Evolutionary conservation across 2,329 filamentous ascomycete species (phyloP).

Genomic region (Talaromyces atroroseus): DNA sequence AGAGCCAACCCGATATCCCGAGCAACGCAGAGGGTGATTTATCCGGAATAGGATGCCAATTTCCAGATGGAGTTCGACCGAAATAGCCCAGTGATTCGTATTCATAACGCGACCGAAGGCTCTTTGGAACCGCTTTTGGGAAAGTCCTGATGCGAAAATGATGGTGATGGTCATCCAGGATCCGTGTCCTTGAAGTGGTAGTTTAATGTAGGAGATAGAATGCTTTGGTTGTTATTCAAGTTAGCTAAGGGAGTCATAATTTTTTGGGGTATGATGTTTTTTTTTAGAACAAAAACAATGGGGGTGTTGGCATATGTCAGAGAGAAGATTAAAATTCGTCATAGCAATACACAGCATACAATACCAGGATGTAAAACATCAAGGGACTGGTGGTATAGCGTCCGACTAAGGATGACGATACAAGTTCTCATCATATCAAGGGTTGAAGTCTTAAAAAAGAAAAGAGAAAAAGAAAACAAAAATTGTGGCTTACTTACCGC

Average conservation of each 20-base stretch:
- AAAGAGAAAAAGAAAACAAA: no score
- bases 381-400: conserved; percentile 34
- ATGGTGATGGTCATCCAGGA: background rate
- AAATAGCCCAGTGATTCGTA: background rate
- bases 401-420: conserved; percentile 99
- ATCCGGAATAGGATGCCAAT: background rate
- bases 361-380: conserved; percentile 18
- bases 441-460: background rate
- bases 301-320: conserved; percentile 25
- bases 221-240: background rate
- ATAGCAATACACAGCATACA: conserved; percentile 35
- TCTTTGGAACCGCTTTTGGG: background rate
- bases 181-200: background rate
- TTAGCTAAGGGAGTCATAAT: background rate
- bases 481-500: background rate
- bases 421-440: conserved; percentile 74
- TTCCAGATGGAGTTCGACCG: background rate
- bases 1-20: background rate
- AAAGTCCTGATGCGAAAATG: background rate
- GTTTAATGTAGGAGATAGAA: background rate
- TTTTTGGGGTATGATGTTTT: background rate
- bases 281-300: background rate
- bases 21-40: background rate
- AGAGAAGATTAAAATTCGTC: conserved; percentile 44
- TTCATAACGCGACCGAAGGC: background rate